A percentile compares a stretch with the other conserved stretches of the same genome.
These are phyloP conservation scores for Ceratobasidium sp. DNA, from an alignment of 1,284 basidiomycete species.

Conservation along the genomic window DNA sequence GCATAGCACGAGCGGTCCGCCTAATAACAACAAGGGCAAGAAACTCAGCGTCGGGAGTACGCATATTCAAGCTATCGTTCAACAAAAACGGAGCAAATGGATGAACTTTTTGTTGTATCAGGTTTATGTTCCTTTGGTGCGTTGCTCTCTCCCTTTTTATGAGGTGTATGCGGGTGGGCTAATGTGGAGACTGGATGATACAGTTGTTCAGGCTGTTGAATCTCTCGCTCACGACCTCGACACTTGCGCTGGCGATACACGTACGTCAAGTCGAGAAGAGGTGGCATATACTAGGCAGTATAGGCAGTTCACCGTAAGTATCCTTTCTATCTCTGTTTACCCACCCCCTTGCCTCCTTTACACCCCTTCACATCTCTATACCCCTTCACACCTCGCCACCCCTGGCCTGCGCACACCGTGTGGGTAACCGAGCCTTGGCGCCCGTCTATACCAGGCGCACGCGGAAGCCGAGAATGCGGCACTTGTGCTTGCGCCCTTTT, in stretches of 20 bases:
- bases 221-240: slow-evolving; percentile 82
- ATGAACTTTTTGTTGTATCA: slow-evolving; percentile 76
- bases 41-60: slow-evolving; percentile 22
- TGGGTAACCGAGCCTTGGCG: slow-evolving; percentile 1
- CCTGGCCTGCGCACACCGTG: neutral
- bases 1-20: slow-evolving; percentile 19
- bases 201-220: slow-evolving; percentile 89
- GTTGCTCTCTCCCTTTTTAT: slow-evolving; percentile 51
- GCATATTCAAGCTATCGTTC: neutral
- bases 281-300: slow-evolving; percentile 70
- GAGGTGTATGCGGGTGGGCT: slow-evolving; percentile 12
- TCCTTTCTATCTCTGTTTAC: slow-evolving; percentile 31
- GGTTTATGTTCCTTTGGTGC: slow-evolving; percentile 79
- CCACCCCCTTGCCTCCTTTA: neutral
- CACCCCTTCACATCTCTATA: neutral
- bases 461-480: slow-evolving; percentile 30
- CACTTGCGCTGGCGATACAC: slow-evolving; percentile 82
- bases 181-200: slow-evolving; percentile 46
- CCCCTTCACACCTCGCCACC: neutral
- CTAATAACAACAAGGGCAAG: slow-evolving; percentile 2
- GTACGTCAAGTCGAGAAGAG: slow-evolving; percentile 73
- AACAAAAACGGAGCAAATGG: slow-evolving; percentile 37
- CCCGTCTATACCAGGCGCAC: neutral
- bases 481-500: slow-evolving; percentile 42
- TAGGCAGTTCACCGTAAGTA: slow-evolving; percentile 85